Conservation (phyloP, 129 eudicot species). For the Pseudognaphalium luteoalbum region DNA sequence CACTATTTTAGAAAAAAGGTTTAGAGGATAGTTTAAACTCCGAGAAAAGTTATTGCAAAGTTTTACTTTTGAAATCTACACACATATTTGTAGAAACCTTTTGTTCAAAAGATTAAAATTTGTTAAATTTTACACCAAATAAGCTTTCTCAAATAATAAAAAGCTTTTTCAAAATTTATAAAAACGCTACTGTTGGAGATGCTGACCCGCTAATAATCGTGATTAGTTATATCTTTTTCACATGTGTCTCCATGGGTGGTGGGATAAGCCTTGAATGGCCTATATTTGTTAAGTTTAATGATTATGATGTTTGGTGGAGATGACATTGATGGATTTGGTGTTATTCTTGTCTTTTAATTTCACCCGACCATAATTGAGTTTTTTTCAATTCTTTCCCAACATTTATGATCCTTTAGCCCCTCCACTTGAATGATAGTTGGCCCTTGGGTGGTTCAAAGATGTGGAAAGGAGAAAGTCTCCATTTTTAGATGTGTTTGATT, state of each 20-base stretch:
- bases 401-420: conserved; percentile 30
- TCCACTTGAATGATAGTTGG: conserved; percentile 22
- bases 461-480: background rate
- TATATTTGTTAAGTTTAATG: conserved; percentile 36
- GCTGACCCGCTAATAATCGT: conserved; percentile 27
- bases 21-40: too few species aligned
- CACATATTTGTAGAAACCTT: too few species aligned
- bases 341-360: conserved; percentile 23
- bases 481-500: too few species aligned
- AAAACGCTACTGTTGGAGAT: too few species aligned
- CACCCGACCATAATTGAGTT: conserved; percentile 9
- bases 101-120: too few species aligned
- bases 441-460: conserved; percentile 28
- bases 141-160: too few species aligned
- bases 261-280: conserved; percentile 39
- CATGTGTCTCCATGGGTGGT: conserved; percentile 26
- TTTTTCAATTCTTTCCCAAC: conserved; percentile 9
- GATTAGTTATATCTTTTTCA: conserved; percentile 14
- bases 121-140: too few species aligned
- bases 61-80: too few species aligned
- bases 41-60: too few species aligned
- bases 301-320: conserved; percentile 29
- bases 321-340: conserved; percentile 26
- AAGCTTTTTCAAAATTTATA: too few species aligned
- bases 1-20: too few species aligned